Base-by-base conservation (phyloP, 371 early-diverging fungal genomes). In the Mycotypha africana region DNA sequence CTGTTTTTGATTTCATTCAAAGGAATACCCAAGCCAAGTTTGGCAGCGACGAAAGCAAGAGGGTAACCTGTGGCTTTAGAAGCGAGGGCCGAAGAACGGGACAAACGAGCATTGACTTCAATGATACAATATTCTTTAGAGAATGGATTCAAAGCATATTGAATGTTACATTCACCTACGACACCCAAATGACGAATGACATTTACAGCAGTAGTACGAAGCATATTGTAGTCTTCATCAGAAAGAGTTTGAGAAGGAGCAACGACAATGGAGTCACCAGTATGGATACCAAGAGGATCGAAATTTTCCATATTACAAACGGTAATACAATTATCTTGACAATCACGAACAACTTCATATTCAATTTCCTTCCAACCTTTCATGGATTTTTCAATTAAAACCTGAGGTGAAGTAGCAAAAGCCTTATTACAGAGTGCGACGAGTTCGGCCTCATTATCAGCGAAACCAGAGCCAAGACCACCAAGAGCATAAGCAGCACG, bases 281-380 rank as follows among this genome's bases (percentile, higher is more conserved):
- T 96, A 59, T 96, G 97, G 56, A 94, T 92, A 53, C 97, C 97
- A 23, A 96, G 78, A 20, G 97, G 97, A 67, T 96, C 97, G 73
- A 96, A 95, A 81, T 96, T 96, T 73, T 96, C 96, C 96, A 96
- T 96, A 74, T 96, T 95, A 77, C 95, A 96, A 45, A 96, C 94
- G 14, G 94, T 93, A 49, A 96, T 92, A 71, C 95, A 93, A 74
- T 96, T 96, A 73, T 94, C 88, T 17, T 71, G 68, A 49, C 81
- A 78, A 66, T 96, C 96, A 38, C 96, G 85, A 8, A 96, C 95
- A 34, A 96, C 96, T 65, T 96, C 96, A 62, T 94, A 96, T 64
- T 96, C 96, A 30, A 96, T 84, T 74, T 96, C 96, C 70, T 96
- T 96, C 96, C 96, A 96, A 10, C 96, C 96, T 74, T 95, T 94